Evolutionary conservation across 1,284 basidiomycete species (phyloP), one percentile per base, ranked within the genome.

Genomic region (Tetrapyrgos nigripes): DNA sequence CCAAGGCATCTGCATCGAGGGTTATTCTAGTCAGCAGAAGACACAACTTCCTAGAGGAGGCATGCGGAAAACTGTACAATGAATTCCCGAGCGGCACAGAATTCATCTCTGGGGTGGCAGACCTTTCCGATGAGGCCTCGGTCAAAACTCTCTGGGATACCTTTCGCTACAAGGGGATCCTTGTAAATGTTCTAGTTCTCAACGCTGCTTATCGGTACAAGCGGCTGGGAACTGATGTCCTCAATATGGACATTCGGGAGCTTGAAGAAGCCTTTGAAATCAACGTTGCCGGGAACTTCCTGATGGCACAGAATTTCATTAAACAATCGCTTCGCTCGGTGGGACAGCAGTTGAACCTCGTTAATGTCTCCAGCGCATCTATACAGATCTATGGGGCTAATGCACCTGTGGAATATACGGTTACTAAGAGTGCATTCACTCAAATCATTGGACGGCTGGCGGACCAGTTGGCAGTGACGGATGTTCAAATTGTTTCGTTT

Each of bases 401-500:
- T n/a, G 31, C 50, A 8, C 14, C 19, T 21, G 17, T 17, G 21
- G 4, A 28, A 6, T 50, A 50, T 19, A 10, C 28, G 27, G 40
- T 35, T 2, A 23, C 50, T 3, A 51, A 51, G 19, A 21, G 21
- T 19, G 19, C 29, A 3, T 51, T 51, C 21, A 51, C 50, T 51
- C 4, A 31, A 21, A 11, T 51, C 5, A 13, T 51, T 1, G 50
- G 50, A 24, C 11, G 50, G 10, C 23, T 51, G 4, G 50, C 50
- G 5, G 50, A 51, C n/a, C 31, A 51, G 31, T 35, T 17, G 23
- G 31, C 29, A 3, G 50, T 37, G 4, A 35, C 35, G 19, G 50
- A 51, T 3, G n/a, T 51, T 19, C 50, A 51, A 17, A 51, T 51
- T 21, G 40, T 51, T 51, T 51, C 50, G n/a, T 51, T 35, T 24